Conservation (phyloP, 176 grass and related monocot genomes). For the Chrysopogon serrulatus region DNA sequence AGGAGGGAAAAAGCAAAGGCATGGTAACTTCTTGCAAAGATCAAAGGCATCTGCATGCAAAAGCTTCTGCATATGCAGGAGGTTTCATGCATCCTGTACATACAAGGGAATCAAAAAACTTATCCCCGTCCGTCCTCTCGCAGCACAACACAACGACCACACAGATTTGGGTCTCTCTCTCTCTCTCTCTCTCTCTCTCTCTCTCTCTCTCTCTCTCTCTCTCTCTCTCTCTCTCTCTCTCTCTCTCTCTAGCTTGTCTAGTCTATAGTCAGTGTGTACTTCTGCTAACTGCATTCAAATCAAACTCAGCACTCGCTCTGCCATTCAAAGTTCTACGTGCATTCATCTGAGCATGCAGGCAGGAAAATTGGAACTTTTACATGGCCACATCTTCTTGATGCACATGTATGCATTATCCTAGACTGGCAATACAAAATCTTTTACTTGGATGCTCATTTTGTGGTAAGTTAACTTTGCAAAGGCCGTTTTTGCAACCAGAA, state of each 20-base stretch:
- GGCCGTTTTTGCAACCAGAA: constrained; percentile 22
- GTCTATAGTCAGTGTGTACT: neutral
- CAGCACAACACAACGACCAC: constrained; percentile 12
- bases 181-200: neutral
- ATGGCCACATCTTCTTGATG: constrained; percentile 26
- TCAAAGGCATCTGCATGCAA: constrained; percentile 81
- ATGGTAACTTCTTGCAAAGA: constrained; percentile 99
- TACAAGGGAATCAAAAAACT: constrained; percentile 28
- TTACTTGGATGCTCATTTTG: constrained; percentile 6
- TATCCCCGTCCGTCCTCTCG: neutral
- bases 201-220: neutral
- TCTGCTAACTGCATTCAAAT: neutral
- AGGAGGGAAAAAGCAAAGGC: constrained; percentile 62
- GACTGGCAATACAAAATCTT: neutral
- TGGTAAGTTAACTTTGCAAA: constrained; percentile 22
- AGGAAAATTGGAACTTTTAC: neutral
- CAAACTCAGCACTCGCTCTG: neutral
- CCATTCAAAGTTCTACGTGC: neutral
- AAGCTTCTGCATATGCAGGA: constrained; percentile 60
- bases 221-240: neutral
- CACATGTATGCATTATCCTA: neutral
- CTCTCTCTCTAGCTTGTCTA: too few species aligned
- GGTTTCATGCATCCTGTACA: constrained; percentile 51
- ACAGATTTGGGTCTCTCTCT: neutral
- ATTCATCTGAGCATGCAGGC: neutral